Conservation (phyloP, 768 basidiomycete genomes). For the Auricularia cornea region DNA sequence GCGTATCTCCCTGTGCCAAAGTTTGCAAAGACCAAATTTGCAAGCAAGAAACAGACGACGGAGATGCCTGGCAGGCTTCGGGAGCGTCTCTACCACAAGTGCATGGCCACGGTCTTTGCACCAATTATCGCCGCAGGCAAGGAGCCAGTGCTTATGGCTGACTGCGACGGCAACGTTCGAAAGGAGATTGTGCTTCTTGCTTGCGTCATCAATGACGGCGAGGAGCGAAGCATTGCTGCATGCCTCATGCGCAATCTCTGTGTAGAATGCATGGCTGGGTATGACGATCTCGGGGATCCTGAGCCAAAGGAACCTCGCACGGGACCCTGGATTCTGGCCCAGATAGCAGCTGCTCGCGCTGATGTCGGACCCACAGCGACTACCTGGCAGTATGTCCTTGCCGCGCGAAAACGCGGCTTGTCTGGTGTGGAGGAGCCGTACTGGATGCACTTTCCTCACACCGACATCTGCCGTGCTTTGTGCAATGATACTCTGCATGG, state of each 20-base stretch:
- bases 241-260: background rate
- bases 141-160: background rate
- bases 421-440: background rate
- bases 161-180: conserved; percentile 1
- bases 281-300: background rate
- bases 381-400: background rate
- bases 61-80: background rate
- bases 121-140: background rate
- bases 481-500: conserved; percentile 1
- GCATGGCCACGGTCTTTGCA: background rate
- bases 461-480: background rate
- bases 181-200: conserved; percentile 1
- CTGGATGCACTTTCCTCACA: background rate
- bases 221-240: conserved; percentile 1
- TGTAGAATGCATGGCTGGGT: background rate
- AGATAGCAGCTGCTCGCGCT: background rate
- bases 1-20: background rate
- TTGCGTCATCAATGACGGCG: background rate
- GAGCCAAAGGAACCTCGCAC: background rate
- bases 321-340: background rate
- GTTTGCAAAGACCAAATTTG: background rate
- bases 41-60: background rate
- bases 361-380: background rate
- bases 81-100: background rate
- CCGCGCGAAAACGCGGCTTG: background rate